Percentiles rank a stretch among this genome's conserved stretches.
Conservation (phyloP, 169 alveolate species). For the Plasmodium gonderi region DNA sequence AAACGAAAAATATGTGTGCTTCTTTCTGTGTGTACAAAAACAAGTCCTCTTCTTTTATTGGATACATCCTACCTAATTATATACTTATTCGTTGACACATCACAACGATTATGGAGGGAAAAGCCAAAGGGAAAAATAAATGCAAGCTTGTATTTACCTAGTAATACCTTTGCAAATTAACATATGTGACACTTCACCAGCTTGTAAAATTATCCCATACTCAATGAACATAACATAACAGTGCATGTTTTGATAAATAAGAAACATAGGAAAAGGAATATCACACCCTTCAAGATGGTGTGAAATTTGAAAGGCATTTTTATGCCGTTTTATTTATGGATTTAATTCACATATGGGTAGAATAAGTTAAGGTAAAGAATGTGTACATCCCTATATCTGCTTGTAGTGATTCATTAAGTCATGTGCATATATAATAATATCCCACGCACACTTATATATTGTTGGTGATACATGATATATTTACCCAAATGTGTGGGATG, state of each 20-base stretch:
- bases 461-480: background rate
- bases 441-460: background rate
- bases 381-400: background rate
- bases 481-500: background rate
- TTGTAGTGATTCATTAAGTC: background rate
- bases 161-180: no score
- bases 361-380: background rate
- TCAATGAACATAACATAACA: background rate
- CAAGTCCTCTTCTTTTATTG: no score
- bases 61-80: no score
- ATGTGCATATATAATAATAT: background rate
- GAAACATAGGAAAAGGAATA: background rate
- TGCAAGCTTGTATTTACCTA: no score
- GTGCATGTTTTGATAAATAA: background rate
- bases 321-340: background rate
- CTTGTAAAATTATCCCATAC: no score
- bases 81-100: no score
- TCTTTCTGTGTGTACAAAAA: no score
- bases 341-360: background rate
- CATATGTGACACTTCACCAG: background rate
- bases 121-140: no score
- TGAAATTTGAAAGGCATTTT: background rate
- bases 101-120: no score
- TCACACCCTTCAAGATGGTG: background rate
- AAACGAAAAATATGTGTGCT: no score